These are phyloP conservation scores for Trichomonas tenax DNA, from an alignment of 208 protist species.

Conservation along the genomic window DNA sequence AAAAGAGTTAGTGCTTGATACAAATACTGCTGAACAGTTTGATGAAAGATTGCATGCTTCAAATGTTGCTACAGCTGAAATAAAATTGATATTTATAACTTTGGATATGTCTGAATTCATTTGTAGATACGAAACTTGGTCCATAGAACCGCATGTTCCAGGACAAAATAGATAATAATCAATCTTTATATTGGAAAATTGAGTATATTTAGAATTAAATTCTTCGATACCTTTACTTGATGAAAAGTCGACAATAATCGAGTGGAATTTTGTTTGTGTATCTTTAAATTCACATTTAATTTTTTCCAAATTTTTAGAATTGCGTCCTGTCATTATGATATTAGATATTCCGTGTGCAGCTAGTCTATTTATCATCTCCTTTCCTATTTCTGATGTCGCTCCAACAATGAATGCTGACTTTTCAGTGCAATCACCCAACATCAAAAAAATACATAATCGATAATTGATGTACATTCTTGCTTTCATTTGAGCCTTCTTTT, in stretches of 20 bases:
- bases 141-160: not conserved
- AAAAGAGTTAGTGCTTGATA: not conserved
- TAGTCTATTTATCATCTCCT: not conserved
- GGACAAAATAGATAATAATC: not conserved
- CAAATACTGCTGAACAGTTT: not conserved
- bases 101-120: not conserved
- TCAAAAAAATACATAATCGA: no score
- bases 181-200: not conserved
- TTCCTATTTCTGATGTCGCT: not conserved
- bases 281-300: not conserved
- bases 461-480: no score
- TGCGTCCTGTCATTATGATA: not conserved
- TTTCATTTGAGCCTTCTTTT: no score
- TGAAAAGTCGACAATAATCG: not conserved
- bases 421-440: not conserved
- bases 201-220: not conserved
- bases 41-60: not conserved
- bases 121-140: not conserved
- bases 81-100: not conserved
- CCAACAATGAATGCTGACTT: not conserved
- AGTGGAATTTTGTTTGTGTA: not conserved
- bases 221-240: not conserved
- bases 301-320: not conserved
- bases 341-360: not conserved
- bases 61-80: not conserved